These are phyloP conservation scores for Amphicarpaea edgeworthii DNA, from an alignment of 306 rosid species.

Conservation along the genomic window DNA sequence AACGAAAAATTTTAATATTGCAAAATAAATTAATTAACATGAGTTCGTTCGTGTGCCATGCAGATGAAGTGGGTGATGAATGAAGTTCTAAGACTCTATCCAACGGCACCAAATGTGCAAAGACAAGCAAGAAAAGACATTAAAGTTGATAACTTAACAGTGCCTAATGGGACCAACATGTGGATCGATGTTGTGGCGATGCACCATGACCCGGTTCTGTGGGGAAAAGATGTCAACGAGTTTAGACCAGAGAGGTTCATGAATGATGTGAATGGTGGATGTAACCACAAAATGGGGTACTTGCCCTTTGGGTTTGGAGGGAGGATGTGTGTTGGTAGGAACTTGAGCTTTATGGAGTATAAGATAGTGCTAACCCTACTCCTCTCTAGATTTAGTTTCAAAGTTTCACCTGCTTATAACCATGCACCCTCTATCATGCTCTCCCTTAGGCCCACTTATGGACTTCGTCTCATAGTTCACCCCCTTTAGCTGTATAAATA, in stretches of 20 bases:
- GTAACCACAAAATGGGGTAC: slow-evolving; percentile 86
- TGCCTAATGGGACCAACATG: slow-evolving; percentile 84
- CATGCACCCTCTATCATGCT: slow-evolving; percentile 76
- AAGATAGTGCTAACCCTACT: slow-evolving; percentile 71
- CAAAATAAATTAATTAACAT: neutral
- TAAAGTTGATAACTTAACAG: slow-evolving; percentile 54
- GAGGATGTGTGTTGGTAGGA: slow-evolving; percentile 83
- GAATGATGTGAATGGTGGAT: slow-evolving; percentile 67
- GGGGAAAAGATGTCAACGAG: slow-evolving; percentile 80
- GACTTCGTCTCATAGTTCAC: slow-evolving; percentile 66
- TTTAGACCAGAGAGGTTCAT: slow-evolving; percentile 82
- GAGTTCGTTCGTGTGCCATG: slow-evolving; percentile 7
- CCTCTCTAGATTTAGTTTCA: slow-evolving; percentile 74
- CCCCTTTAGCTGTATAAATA: slow-evolving; percentile 4
- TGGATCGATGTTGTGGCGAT: slow-evolving; percentile 87
- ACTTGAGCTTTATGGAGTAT: slow-evolving; percentile 80
- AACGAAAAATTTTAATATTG: neutral
- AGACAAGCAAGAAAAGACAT: slow-evolving; percentile 84
- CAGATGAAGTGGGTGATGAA: slow-evolving; percentile 97
- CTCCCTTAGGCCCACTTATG: slow-evolving; percentile 72
- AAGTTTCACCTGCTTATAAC: slow-evolving; percentile 57
- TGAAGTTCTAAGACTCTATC: slow-evolving; percentile 80
- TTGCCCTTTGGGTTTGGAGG: slow-evolving; percentile 96
- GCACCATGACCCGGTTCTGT: slow-evolving; percentile 73
- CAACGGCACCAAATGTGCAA: slow-evolving; percentile 87